Percentiles rank a stretch among this genome's conserved stretches.
phyloP scores from a whole-genome alignment of 169 alveolate species.

The Plasmodium cynomolgi region DNA sequence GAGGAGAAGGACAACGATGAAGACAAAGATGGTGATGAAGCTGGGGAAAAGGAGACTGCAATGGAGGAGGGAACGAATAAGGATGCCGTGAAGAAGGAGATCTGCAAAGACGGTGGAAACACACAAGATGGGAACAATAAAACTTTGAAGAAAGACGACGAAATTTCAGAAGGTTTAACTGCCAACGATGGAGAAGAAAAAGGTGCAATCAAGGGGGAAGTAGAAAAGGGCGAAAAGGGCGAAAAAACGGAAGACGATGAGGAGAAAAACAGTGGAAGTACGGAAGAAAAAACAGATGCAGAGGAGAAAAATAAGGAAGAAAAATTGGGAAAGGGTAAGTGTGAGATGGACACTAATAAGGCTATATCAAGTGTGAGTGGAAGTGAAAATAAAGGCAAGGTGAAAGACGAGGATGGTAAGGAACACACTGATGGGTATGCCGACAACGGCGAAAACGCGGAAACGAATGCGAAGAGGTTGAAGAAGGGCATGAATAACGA shows the following conservation, averaged over 20 bases:
- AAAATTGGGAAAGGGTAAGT: not conserved
- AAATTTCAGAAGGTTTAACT: constrained; percentile 2
- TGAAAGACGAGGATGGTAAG: constrained; percentile 28
- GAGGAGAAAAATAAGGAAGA: constrained; percentile 42
- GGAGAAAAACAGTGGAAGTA: not conserved
- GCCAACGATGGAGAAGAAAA: constrained; percentile 12
- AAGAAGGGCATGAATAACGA: constrained; percentile 54
- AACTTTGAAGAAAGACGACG: constrained; percentile 31
- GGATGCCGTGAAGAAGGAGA: constrained; percentile 67
- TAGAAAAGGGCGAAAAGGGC: constrained; percentile 9
- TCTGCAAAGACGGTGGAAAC: constrained; percentile 24
- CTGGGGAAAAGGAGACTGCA: not conserved
- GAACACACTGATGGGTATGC: constrained; percentile 17
- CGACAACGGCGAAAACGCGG: not conserved
- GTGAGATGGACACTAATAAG: not conserved
- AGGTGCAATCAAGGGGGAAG: constrained; percentile 2
- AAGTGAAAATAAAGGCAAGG: constrained; percentile 10
- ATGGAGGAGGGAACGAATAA: not conserved
- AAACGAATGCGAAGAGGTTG: constrained; percentile 37
- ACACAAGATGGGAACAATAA: constrained; percentile 7
- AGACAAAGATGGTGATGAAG: not conserved
- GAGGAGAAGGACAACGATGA: not conserved
- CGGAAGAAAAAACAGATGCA: not conserved
- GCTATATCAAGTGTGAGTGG: not conserved
- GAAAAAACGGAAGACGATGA: constrained; percentile 35